phyloP scores from a whole-genome alignment of 306 rosid species.

The Cucurbita pepo region DNA sequence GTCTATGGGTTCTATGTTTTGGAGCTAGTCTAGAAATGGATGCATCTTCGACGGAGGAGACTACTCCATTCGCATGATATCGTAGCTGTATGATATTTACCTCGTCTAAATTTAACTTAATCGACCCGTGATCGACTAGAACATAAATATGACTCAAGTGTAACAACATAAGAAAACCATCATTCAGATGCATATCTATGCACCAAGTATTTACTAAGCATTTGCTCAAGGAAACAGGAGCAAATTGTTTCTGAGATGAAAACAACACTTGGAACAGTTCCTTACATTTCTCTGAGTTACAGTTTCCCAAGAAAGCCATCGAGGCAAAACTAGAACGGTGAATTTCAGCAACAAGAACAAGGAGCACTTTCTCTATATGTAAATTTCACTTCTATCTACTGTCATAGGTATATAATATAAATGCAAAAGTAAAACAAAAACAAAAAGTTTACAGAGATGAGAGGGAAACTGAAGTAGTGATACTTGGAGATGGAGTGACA shows the following conservation, averaged over 20 bases:
- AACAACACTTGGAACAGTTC: background rate
- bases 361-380: background rate
- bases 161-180: background rate
- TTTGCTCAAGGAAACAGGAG: background rate
- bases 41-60: too few species aligned
- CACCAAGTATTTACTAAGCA: background rate
- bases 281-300: background rate
- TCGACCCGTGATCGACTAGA: too few species aligned
- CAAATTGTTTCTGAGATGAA: background rate
- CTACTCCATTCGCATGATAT: too few species aligned
- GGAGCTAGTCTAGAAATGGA: too few species aligned
- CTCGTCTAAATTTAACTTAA: too few species aligned
- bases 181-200: background rate
- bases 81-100: too few species aligned
- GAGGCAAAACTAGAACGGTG: background rate
- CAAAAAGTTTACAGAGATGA: conserved; percentile 18
- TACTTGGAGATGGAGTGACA: conserved; percentile 17
- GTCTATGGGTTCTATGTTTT: too few species aligned
- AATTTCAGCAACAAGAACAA: background rate
- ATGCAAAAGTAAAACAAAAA: background rate
- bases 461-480: conserved; percentile 17
- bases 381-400: background rate
- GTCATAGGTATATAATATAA: background rate
- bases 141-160: too few species aligned
- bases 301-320: background rate